These are phyloP conservation scores for Lobosporangium transversale DNA, from an alignment of 192 early-diverging fungal genomes.

Conservation along the genomic window DNA sequence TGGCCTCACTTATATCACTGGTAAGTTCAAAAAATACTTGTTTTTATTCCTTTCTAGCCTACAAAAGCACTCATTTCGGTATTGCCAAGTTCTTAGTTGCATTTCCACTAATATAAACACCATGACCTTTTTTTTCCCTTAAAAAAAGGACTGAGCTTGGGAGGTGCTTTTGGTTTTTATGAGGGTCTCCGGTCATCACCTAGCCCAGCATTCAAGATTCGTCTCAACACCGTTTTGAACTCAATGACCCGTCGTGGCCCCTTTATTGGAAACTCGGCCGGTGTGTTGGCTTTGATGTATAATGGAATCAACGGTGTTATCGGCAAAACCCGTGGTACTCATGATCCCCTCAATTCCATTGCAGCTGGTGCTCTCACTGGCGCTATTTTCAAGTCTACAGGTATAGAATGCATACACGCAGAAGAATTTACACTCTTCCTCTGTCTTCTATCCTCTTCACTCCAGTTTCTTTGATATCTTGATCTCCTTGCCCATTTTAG, in stretches of 20 bases:
- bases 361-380: slow-evolving; percentile 80
- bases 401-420: slow-evolving; percentile 16
- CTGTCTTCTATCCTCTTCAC: no score
- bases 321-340: slow-evolving; percentile 66
- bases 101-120: neutral
- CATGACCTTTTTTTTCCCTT: neutral
- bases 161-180: slow-evolving; percentile 79
- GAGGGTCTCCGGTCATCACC: slow-evolving; percentile 72
- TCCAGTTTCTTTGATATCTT: neutral
- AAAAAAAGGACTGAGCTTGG: slow-evolving; percentile 60
- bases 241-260: slow-evolving; percentile 86
- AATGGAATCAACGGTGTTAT: slow-evolving; percentile 78
- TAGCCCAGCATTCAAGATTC: slow-evolving; percentile 76
- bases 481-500: neutral
- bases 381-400: slow-evolving; percentile 80
- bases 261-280: slow-evolving; percentile 83
- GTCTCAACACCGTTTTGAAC: slow-evolving; percentile 85
- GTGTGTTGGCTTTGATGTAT: slow-evolving; percentile 85
- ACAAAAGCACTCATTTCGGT: no score
- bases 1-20: slow-evolving; percentile 80
- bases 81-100: no score
- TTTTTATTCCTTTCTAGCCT: neutral
- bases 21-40: slow-evolving; percentile 23
- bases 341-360: slow-evolving; percentile 74
- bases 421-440: no score